Percentiles rank a stretch among this genome's conserved stretches.
These are phyloP conservation scores for Pseudocercospora pini-densiflorae DNA, from an alignment of 2,329 filamentous ascomycete species.

Conservation along the genomic window DNA sequence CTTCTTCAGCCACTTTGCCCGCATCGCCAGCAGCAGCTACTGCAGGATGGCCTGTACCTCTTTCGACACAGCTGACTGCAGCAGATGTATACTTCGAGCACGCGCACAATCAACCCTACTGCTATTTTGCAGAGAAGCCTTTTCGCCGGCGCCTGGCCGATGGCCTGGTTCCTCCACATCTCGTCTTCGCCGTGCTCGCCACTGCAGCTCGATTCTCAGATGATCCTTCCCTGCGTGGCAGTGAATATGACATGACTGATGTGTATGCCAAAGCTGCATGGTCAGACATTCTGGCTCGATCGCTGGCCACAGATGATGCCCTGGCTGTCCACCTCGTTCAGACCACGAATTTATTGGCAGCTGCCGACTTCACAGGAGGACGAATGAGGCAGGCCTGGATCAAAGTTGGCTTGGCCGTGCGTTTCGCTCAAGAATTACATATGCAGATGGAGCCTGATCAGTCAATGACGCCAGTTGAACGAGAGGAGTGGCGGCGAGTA, in stretches of 20 bases:
- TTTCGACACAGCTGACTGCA: conserved; percentile 1
- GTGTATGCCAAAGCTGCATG: conserved; percentile 14
- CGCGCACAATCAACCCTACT: conserved; percentile 16
- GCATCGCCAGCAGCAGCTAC: neutral
- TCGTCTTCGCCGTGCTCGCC: conserved; percentile 9
- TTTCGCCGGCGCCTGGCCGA: conserved; percentile 11
- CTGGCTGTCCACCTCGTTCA: conserved; percentile 13
- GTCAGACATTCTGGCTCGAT: conserved; percentile 12
- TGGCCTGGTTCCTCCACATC: conserved; percentile 4
- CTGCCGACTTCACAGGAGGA: conserved; percentile 13
- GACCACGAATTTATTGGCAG: conserved; percentile 10
- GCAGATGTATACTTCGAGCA: conserved; percentile 17
- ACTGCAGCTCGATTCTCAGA: conserved; percentile 11
- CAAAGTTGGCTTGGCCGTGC: conserved; percentile 16
- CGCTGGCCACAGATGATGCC: conserved; percentile 1
- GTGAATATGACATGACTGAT: conserved; percentile 4
- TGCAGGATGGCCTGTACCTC: neutral
- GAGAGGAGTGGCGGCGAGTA: conserved; percentile 84
- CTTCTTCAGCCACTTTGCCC: neutral
- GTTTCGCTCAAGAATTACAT: conserved; percentile 14
- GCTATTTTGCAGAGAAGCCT: conserved; percentile 12
- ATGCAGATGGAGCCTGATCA: conserved; percentile 12
- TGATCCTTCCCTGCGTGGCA: conserved; percentile 1
- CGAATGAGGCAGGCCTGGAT: conserved; percentile 14
- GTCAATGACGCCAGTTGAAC: conserved; percentile 54